Evolutionary conservation across 768 basidiomycete genomes (phyloP).

Genomic region (Lactarius akahatsu): DNA sequence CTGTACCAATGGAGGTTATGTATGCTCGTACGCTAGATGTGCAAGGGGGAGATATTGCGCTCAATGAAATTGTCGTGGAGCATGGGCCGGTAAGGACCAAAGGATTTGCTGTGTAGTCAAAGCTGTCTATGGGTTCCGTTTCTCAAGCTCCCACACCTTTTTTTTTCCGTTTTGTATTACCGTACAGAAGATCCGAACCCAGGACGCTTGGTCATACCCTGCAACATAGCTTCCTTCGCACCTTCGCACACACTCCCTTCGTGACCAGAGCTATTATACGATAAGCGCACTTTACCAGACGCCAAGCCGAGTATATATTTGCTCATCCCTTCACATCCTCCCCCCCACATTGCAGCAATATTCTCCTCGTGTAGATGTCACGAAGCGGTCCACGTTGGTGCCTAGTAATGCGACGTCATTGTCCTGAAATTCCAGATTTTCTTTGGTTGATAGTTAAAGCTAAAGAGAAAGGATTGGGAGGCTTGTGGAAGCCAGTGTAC

Average conservation of each 20-base stretch:
- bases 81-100: neutral
- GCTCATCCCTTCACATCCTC: no score
- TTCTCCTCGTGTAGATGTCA: neutral
- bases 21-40: conserved; percentile 4
- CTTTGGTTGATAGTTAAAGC: conserved; percentile 33
- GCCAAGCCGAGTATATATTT: no score
- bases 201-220: neutral
- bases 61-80: neutral
- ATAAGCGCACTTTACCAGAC: no score
- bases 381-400: neutral
- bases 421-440: no score
- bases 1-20: conserved; percentile 4
- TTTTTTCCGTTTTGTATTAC: neutral
- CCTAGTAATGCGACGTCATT: no score
- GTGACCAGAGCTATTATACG: no score
- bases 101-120: neutral
- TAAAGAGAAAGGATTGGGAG: conserved; percentile 61
- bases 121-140: neutral
- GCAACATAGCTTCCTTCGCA: neutral
- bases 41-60: neutral
- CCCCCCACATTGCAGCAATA: neutral
- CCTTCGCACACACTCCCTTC: neutral
- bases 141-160: neutral
- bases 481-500: neutral
- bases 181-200: neutral